Conservation (phyloP, 75 land plant genomes). For the Pseudotsuga menziesii region DNA sequence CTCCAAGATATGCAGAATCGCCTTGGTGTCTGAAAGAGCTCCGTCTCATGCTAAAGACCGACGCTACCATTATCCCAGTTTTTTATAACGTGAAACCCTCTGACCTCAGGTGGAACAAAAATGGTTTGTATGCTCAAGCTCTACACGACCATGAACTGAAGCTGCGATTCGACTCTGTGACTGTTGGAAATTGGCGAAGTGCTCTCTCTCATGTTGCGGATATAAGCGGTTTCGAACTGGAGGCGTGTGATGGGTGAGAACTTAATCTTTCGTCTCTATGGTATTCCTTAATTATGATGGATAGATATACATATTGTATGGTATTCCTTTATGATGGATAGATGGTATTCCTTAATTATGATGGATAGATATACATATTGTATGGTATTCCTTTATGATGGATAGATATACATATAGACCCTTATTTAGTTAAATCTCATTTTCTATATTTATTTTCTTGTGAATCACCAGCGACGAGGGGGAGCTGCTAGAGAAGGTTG, state of each 20-base stretch:
- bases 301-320: no score
- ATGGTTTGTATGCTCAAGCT: background rate
- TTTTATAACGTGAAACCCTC: background rate
- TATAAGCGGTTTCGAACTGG: background rate
- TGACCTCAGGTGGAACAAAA: background rate
- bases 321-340: no score
- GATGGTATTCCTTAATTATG: no score
- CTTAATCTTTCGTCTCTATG: background rate
- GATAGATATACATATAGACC: background rate
- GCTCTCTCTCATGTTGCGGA: background rate
- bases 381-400: background rate
- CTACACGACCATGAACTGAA: background rate
- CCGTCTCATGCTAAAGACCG: background rate
- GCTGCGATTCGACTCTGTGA: background rate
- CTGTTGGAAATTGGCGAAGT: background rate
- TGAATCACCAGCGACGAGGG: background rate
- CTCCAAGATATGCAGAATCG: background rate
- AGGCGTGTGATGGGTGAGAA: background rate
- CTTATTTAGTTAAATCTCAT: no score
- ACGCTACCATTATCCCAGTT: background rate
- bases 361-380: no score
- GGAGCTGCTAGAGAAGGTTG: background rate
- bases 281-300: no score
- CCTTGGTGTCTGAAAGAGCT: constrained; percentile 2
- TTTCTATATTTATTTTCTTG: background rate